Base-by-base conservation (phyloP, 441 rosid species). In the Adansonia madagascariensis region DNA sequence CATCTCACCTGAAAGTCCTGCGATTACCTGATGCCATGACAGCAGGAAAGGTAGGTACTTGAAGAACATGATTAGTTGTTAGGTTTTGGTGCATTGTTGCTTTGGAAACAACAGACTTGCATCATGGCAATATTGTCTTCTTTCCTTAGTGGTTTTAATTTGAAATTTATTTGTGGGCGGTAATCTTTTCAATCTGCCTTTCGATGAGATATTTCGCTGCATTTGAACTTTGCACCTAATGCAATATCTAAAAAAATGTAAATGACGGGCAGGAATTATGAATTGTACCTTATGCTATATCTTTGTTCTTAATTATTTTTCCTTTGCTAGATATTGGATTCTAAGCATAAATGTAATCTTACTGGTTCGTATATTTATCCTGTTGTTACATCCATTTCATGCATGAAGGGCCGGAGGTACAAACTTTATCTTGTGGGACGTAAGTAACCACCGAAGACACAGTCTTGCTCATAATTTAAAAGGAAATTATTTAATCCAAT, bases 1-100 rank as follows among this genome's bases (percentile, higher is more conserved):
- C 85, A 74, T 85, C 85, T 74, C 87, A 85, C 20, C 73, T 85
- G 49, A 85, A 85, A 78, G 83, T 86, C 67, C 71, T 81, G 43
- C 82, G 87, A 20, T 81, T 87, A 80, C 84, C 88, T 57, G 90
- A 87, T 49, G 44, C 86, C 52, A 56, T 76, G 64, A 69, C 83
- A 65, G 77, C 86, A 8, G 84, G 85, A 80, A 86, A 78, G 86
- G 89, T 86, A 70, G 27, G 74, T 70, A 53, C 44, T 75, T 69
- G 65, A 74, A 65, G 50, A 22, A 18, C 24, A n/a, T 52, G 35
- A 43, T 57, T 63, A 6, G 50, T 72, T 39, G 35, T 20, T 7
- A 4, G 52, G 27, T 55, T 6, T 31, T 52, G 35, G 62, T 53
- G 22, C 62, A 20, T 20, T 6, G 15, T 20, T 44, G 39, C 56